Percentiles rank a stretch among this genome's conserved stretches.
Conservation (phyloP, 2,329 filamentous ascomycete species). For the Fusarium chuoi region DNA sequence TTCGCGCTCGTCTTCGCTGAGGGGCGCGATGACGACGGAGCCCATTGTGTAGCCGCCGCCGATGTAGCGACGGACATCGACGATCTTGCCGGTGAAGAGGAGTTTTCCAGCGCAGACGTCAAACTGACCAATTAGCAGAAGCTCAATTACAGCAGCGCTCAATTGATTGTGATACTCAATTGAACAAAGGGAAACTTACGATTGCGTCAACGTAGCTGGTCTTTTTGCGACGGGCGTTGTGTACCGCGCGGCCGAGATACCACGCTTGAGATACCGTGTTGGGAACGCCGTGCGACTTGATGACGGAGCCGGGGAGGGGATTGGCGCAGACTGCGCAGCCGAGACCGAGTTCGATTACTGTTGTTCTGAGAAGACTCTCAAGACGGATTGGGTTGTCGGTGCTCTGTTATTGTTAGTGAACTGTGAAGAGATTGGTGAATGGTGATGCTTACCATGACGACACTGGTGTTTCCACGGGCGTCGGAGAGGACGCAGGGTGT, state of each 20-base stretch:
- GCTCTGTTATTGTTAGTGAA: constrained; percentile 34
- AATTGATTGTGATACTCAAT: fast-evolving
- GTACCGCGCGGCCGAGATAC: constrained; percentile 64
- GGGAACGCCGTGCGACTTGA: constrained; percentile 50
- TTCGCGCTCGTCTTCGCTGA: constrained; percentile 46
- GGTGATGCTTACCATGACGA: constrained; percentile 41
- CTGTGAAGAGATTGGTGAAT: fast-evolving
- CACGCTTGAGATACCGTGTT: constrained; percentile 62
- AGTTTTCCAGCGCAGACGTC: constrained; percentile 48
- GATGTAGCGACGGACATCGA: constrained; percentile 52
- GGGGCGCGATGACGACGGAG: constrained; percentile 49
- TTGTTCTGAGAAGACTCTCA: constrained; percentile 50
- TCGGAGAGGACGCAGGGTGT: constrained; percentile 52
- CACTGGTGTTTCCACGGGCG: constrained; percentile 49
- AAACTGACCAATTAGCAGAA: constrained; percentile 25
- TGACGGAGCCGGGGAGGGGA: constrained; percentile 47
- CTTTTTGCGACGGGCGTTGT: constrained; percentile 39
- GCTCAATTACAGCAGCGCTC: fast-evolving
- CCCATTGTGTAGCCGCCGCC: constrained; percentile 56
- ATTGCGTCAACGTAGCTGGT: constrained; percentile 41
- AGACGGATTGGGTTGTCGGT: constrained; percentile 49
- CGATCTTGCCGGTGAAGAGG: constrained; percentile 54
- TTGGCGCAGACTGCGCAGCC: constrained; percentile 50
- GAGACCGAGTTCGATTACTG: constrained; percentile 53
- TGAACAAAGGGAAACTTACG: not conserved